Percentiles rank a stretch among this genome's conserved stretches.
phyloP scores from a whole-genome alignment of 257 asterid genomes.

The Solanum chaucha region DNA sequence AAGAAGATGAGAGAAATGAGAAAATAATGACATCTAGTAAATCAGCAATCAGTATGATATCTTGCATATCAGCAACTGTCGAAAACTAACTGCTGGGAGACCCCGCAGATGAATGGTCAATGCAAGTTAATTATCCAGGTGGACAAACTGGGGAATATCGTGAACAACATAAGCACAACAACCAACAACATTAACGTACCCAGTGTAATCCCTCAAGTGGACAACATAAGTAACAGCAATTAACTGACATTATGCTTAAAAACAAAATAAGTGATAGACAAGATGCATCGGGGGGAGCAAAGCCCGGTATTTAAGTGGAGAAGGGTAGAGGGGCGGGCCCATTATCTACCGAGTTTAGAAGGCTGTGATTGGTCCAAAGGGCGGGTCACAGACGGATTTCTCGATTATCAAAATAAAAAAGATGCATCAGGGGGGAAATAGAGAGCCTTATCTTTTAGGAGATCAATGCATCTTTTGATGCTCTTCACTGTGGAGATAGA shows the following conservation, averaged over 20 bases:
- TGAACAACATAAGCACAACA: background rate
- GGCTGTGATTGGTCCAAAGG: no score
- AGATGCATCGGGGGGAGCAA: background rate
- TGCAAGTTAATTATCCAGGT: background rate
- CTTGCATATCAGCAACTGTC: background rate
- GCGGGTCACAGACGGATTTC: no score
- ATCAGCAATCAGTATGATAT: background rate
- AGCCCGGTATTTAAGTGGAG: no score
- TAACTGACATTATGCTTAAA: background rate
- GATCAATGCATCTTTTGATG: background rate
- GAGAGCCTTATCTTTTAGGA: background rate
- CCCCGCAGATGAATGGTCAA: background rate
- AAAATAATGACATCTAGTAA: background rate
- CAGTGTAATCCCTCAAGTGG: background rate
- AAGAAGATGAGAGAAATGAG: background rate
- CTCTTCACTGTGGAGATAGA: background rate
- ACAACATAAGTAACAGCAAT: background rate
- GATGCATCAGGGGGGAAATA: background rate
- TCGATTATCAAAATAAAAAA: background rate
- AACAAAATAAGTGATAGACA: background rate
- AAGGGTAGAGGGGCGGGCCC: no score
- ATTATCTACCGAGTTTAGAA: no score
- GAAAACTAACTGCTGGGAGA: background rate
- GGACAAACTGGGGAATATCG: background rate
- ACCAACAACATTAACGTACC: background rate